Conservation (phyloP, 1,284 basidiomycete genomes). For the Inonotus obliquus region DNA sequence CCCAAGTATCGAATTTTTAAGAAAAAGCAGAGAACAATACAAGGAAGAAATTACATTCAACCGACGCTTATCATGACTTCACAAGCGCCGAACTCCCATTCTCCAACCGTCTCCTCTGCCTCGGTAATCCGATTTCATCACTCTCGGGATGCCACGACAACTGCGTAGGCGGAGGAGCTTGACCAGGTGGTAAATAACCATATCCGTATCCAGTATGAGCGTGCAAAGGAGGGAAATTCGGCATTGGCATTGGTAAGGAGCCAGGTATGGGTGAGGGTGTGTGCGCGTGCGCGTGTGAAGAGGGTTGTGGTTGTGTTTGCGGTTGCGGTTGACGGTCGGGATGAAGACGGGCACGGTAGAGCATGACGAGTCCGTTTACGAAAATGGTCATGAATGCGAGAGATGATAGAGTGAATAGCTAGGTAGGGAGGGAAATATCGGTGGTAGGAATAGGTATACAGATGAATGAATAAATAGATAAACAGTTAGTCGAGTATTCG, state of each 20-base stretch:
- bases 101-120: constrained; percentile 14
- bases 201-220: constrained; percentile 1
- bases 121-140: constrained; percentile 7
- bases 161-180: not conserved
- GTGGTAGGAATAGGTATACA: not conserved
- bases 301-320: not conserved
- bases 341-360: constrained; percentile 60
- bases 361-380: constrained; percentile 76
- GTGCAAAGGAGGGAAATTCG: constrained; percentile 13
- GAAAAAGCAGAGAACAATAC: not conserved
- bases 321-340: constrained; percentile 5
- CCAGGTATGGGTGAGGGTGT: not conserved
- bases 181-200: constrained; percentile 11
- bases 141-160: constrained; percentile 15
- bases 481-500: not conserved
- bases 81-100: not conserved
- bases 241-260: constrained; percentile 1
- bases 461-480: not conserved
- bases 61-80: not conserved
- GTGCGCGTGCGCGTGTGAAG: not conserved
- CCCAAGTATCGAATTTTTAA: too few relatives aligned
- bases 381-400: constrained; percentile 77
- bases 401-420: constrained; percentile 79
- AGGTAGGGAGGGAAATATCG: too few relatives aligned
- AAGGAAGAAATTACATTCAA: not conserved